phyloP scores from a whole-genome alignment of 2,329 filamentous ascomycete species.

The Ophiobolus disseminans region DNA sequence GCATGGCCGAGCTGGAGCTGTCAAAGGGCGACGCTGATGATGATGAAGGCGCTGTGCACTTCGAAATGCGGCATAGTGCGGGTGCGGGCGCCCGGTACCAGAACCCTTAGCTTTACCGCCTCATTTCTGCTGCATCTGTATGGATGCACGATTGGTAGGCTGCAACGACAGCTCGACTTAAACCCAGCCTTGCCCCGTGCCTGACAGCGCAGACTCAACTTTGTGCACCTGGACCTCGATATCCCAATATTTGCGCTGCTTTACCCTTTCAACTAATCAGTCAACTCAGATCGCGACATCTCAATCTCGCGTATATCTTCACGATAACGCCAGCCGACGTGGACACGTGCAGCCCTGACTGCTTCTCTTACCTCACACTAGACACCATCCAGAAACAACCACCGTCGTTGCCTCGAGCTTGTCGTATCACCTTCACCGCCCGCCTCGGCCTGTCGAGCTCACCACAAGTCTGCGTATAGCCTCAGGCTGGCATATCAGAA shows the following conservation, averaged over 20 bases:
- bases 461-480: no score
- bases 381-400: no score
- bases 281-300: neutral
- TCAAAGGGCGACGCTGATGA: conserved; percentile 18
- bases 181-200: conserved; percentile 31
- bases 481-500: no score
- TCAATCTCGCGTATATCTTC: neutral
- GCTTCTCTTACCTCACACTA: no score
- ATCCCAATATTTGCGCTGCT: no score
- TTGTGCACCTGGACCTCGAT: no score
- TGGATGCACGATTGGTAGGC: conserved; percentile 28
- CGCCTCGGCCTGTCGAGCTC: no score
- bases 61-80: conserved; percentile 18
- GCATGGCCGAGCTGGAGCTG: neutral
- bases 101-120: conserved; percentile 30
- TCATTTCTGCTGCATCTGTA: conserved; percentile 23
- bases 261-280: conserved; percentile 3
- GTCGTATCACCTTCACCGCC: no score
- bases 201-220: conserved; percentile 3
- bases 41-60: conserved; percentile 10
- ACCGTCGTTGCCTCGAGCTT: no score
- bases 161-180: conserved; percentile 24
- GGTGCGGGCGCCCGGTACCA: conserved; percentile 19
- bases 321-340: conserved; percentile 1
- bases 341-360: no score